Evolutionary conservation across 768 basidiomycete species (phyloP).

Genomic region (Heimioporus sp.): DNA sequence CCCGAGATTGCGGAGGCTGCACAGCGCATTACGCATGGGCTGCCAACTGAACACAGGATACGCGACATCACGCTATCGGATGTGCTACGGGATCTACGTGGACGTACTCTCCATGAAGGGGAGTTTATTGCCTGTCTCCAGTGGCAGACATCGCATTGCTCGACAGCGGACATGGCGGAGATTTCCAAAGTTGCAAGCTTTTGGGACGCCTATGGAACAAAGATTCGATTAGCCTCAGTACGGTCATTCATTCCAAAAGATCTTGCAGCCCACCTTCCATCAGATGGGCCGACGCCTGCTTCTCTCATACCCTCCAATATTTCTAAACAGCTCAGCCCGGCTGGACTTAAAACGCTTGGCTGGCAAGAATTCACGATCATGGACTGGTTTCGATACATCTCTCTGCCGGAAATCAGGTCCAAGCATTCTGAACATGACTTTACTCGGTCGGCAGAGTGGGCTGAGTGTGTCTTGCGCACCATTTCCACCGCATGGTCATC

Average conservation of each 20-base stretch:
- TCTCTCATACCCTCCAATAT: conserved; percentile 68
- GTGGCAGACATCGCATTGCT: conserved; percentile 1
- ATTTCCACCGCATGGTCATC: conserved; percentile 69
- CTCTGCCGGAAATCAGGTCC: conserved; percentile 41
- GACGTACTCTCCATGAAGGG: conserved; percentile 3
- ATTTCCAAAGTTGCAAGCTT: conserved; percentile 72
- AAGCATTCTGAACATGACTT: conserved; percentile 55
- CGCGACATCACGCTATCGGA: neutral
- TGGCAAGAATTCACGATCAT: conserved; percentile 75
- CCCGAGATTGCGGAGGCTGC: conserved; percentile 43
- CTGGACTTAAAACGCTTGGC: conserved; percentile 57
- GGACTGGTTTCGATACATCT: conserved; percentile 71
- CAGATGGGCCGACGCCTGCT: conserved; percentile 74
- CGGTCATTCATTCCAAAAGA: conserved; percentile 60
- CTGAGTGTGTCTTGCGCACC: conserved; percentile 69
- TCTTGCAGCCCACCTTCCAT: conserved; percentile 54
- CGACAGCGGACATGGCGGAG: conserved; percentile 20
- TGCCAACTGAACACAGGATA: neutral
- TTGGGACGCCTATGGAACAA: conserved; percentile 41
- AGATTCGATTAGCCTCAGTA: conserved; percentile 64
- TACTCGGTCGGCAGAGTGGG: conserved; percentile 60
- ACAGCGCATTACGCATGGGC: conserved; percentile 44
- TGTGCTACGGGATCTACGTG: neutral
- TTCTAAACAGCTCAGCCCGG: conserved; percentile 54
- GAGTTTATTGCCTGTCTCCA: conserved; percentile 5